Conservation (phyloP, 495 filamentous ascomycete genomes). For the Chaetomium tenue region DNA sequence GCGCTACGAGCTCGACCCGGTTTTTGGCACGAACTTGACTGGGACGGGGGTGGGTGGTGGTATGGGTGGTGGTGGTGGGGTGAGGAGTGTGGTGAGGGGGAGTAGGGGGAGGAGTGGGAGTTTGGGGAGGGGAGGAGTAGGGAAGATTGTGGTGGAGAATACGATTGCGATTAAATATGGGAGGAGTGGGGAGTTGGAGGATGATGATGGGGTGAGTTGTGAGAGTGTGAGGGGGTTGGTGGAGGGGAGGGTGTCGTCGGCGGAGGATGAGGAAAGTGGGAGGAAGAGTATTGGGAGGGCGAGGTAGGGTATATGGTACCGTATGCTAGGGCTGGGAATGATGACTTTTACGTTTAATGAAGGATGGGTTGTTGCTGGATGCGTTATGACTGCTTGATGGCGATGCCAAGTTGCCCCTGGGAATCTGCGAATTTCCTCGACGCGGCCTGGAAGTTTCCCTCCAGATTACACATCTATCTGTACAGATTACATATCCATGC, state of each 20-base stretch:
- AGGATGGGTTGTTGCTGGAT: neutral
- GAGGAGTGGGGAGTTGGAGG: constrained; percentile 1
- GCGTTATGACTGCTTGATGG: neutral
- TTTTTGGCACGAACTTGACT: neutral
- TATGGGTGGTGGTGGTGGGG: too few relatives aligned
- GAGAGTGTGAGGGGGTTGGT: constrained; percentile 23
- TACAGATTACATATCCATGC: too few relatives aligned
- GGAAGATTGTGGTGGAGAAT: constrained; percentile 2
- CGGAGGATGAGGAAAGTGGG: constrained; percentile 2
- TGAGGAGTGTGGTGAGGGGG: constrained; percentile 1
- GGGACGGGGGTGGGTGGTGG: neutral
- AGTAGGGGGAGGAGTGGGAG: neutral
- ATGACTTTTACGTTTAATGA: neutral
- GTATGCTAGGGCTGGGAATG: neutral
- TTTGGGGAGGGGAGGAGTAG: neutral
- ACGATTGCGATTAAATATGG: constrained; percentile 7
- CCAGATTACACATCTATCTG: too few relatives aligned
- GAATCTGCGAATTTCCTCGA: neutral
- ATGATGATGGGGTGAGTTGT: constrained; percentile 12
- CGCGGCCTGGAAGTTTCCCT: too few relatives aligned
- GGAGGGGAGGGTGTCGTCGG: neutral
- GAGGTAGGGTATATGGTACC: neutral
- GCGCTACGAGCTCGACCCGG: constrained; percentile 24
- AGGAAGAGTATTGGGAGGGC: neutral
- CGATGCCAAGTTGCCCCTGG: neutral